Conservation (phyloP, 805 yeast species). For the Saturnispora galanensis region DNA sequence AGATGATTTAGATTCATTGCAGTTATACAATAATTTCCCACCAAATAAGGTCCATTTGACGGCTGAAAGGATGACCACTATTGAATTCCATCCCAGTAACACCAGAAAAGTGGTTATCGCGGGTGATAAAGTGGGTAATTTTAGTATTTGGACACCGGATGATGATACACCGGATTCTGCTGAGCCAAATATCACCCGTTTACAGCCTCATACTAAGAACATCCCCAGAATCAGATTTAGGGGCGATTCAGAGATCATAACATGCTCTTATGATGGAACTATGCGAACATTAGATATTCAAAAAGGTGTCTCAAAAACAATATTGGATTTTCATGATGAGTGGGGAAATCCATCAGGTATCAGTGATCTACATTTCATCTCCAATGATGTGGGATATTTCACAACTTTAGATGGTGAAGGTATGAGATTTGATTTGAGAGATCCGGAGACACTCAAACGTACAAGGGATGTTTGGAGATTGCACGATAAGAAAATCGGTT, state of each 20-base stretch:
- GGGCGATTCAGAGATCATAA: slow-evolving; percentile 46
- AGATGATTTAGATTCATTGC: slow-evolving; percentile 41
- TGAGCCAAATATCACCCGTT: slow-evolving; percentile 45
- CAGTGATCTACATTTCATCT: slow-evolving; percentile 59
- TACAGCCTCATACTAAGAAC: slow-evolving; percentile 69
- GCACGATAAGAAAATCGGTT: slow-evolving; percentile 89
- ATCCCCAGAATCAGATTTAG: slow-evolving; percentile 47
- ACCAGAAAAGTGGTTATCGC: slow-evolving; percentile 60
- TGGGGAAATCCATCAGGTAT: slow-evolving; percentile 53
- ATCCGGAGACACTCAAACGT: slow-evolving; percentile 10
- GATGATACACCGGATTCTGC: slow-evolving; percentile 27
- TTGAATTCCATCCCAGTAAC: slow-evolving; percentile 66
- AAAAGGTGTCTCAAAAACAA: slow-evolving; percentile 49
- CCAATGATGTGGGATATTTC: slow-evolving; percentile 51
- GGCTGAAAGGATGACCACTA: slow-evolving; percentile 61
- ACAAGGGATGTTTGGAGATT: slow-evolving; percentile 37
- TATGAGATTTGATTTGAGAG: slow-evolving; percentile 61
- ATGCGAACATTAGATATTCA: slow-evolving; percentile 62
- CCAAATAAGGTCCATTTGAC: slow-evolving; percentile 67
- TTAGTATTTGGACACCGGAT: slow-evolving; percentile 82
- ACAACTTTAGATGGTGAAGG: slow-evolving; percentile 78
- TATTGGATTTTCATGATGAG: slow-evolving; percentile 46
- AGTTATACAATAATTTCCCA: slow-evolving; percentile 45
- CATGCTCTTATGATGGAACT: slow-evolving; percentile 84
- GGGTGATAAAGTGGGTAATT: slow-evolving; percentile 81